Evolutionary conservation across 2,329 filamentous ascomycete species (phyloP).

Genomic region (Dactylonectria macrodidyma): DNA sequence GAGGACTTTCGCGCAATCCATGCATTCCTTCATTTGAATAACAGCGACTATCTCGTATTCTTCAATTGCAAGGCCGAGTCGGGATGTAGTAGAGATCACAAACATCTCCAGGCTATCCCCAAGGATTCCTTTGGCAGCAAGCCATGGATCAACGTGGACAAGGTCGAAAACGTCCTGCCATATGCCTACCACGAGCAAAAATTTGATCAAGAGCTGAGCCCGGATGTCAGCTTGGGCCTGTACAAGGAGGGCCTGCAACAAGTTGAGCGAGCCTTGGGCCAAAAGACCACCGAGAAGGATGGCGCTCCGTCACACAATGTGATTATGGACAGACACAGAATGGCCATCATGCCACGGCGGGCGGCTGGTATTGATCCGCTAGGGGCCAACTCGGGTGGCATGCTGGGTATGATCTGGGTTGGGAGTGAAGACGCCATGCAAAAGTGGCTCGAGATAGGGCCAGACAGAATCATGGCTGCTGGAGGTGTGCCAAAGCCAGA

Average conservation of each 20-base stretch:
- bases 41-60: slow-evolving; percentile 55
- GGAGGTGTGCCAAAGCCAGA: slow-evolving; percentile 26
- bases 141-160: slow-evolving; percentile 33
- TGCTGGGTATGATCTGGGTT: slow-evolving; percentile 59
- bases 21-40: slow-evolving; percentile 48
- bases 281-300: slow-evolving; percentile 11
- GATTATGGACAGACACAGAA: slow-evolving; percentile 58
- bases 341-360: slow-evolving; percentile 63
- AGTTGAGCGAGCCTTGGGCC: slow-evolving; percentile 7
- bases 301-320: slow-evolving; percentile 58
- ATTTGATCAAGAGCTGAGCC: slow-evolving; percentile 19
- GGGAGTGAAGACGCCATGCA: slow-evolving; percentile 13
- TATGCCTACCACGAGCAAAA: slow-evolving; percentile 46
- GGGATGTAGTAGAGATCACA: slow-evolving; percentile 64
- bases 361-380: slow-evolving; percentile 50
- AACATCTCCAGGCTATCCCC: slow-evolving; percentile 63
- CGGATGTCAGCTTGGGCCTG: slow-evolving; percentile 15
- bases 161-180: slow-evolving; percentile 44
- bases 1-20: slow-evolving; percentile 58
- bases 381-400: slow-evolving; percentile 62
- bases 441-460: slow-evolving; percentile 29
- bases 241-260: slow-evolving; percentile 48
- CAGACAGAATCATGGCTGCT: slow-evolving; percentile 18
- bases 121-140: slow-evolving; percentile 42
- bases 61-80: slow-evolving; percentile 63